These are phyloP conservation scores for Phanerochaete sordida DNA, from an alignment of 768 basidiomycete species.

Conservation along the genomic window DNA sequence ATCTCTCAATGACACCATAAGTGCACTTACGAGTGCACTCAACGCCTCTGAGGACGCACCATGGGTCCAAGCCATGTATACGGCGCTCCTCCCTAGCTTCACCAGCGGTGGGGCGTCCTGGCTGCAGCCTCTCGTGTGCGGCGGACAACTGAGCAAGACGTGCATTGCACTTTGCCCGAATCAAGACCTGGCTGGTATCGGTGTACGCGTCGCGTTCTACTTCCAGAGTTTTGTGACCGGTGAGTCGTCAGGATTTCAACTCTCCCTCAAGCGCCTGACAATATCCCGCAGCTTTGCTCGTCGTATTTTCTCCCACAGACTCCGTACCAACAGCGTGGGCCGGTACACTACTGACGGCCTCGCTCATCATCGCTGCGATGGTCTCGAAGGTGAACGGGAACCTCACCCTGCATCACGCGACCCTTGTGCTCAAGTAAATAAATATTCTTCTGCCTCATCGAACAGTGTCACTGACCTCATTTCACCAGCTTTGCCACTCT, in stretches of 20 bases:
- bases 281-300: slow-evolving; percentile 17
- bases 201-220: slow-evolving; percentile 26
- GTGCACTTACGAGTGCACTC: neutral
- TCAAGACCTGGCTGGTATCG: slow-evolving; percentile 22
- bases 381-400: slow-evolving; percentile 18
- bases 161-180: slow-evolving; percentile 11
- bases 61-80: neutral
- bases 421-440: slow-evolving; percentile 21
- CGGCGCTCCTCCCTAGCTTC: too few species aligned
- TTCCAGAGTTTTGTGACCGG: slow-evolving; percentile 16
- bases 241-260: neutral
- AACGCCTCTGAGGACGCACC: too few species aligned
- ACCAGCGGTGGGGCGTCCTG: too few species aligned
- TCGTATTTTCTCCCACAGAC: slow-evolving; percentile 22
- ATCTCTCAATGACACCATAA: neutral
- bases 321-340: slow-evolving; percentile 26
- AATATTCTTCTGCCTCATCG: neutral
- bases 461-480: neutral
- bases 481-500: slow-evolving; percentile 21
- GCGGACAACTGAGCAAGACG: too few species aligned
- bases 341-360: slow-evolving; percentile 21
- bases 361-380: slow-evolving; percentile 25
- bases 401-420: slow-evolving; percentile 24
- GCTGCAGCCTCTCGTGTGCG: too few species aligned
- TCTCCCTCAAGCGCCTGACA: neutral